phyloP scores from a whole-genome alignment of 495 filamentous ascomycete genomes.

The Collariella sp. region DNA sequence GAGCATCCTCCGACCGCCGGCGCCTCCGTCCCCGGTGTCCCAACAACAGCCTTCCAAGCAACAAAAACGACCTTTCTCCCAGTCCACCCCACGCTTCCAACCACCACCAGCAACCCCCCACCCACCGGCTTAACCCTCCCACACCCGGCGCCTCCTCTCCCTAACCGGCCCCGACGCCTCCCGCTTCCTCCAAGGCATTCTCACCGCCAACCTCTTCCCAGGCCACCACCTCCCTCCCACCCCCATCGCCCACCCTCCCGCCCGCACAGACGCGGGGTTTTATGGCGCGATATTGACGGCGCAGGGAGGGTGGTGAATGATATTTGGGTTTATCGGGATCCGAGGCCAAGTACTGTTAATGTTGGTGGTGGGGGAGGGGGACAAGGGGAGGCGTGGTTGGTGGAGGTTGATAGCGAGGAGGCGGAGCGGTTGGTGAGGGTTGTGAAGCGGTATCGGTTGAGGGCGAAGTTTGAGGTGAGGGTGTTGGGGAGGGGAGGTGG shows the following conservation, averaged over 20 bases:
- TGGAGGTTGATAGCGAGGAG: constrained; percentile 71
- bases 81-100: too few species aligned
- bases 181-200: constrained; percentile 78
- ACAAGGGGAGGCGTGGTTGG: constrained; percentile 49
- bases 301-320: constrained; percentile 78
- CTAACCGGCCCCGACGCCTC: constrained; percentile 69
- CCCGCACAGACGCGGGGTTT: constrained; percentile 45
- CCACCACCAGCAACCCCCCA: constrained; percentile 22
- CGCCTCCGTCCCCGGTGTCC: too few species aligned
- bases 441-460: constrained; percentile 73
- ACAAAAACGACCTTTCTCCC: too few species aligned
- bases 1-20: too few species aligned
- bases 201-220: constrained; percentile 59
- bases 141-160: constrained; percentile 67
- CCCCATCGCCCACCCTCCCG: neutral
- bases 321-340: constrained; percentile 72
- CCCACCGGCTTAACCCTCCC: constrained; percentile 50
- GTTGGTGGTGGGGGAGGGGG: neutral
- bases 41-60: too few species aligned
- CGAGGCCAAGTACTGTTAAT: too few species aligned
- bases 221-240: constrained; percentile 15
- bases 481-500: constrained; percentile 54
- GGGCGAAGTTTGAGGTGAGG: constrained; percentile 64
- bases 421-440: constrained; percentile 54
- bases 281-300: constrained; percentile 83